Conservation (phyloP, 192 early-diverging fungal genomes). For the Dissophora ornata region DNA sequence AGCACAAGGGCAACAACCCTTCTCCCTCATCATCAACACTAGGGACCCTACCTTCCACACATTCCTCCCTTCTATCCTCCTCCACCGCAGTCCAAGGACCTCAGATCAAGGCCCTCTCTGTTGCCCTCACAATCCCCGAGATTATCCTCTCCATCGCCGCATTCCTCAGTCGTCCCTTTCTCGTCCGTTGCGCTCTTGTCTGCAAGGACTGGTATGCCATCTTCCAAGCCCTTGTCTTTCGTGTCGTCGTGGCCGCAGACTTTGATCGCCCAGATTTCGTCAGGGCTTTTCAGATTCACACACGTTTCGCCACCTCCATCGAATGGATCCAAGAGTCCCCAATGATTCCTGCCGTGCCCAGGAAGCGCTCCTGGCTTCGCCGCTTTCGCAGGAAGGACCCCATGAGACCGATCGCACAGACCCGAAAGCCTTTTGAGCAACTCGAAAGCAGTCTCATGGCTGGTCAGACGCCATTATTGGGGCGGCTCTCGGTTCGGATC, state of each 20-base stretch:
- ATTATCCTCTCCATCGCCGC: constrained; percentile 24
- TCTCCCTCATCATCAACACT: constrained; percentile 1
- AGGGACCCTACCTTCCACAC: neutral
- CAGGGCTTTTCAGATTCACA: constrained; percentile 13
- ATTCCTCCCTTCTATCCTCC: too few species aligned
- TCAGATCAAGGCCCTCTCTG: neutral
- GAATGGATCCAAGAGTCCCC: constrained; percentile 43
- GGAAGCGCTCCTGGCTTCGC: constrained; percentile 22
- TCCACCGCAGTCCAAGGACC: neutral
- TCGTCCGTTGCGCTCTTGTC: constrained; percentile 25
- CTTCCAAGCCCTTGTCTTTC: constrained; percentile 39
- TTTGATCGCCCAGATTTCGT: constrained; percentile 34
- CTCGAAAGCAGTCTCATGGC: constrained; percentile 13
- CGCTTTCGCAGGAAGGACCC: constrained; percentile 18
- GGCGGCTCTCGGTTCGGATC: constrained; percentile 26
- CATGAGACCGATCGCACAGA: neutral
- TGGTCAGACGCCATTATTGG: constrained; percentile 6
- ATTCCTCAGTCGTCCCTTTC: constrained; percentile 19
- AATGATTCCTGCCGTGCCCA: neutral
- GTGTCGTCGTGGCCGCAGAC: constrained; percentile 10
- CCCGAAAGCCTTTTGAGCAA: constrained; percentile 22
- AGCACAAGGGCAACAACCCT: too few species aligned
- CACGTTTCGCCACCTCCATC: constrained; percentile 29
- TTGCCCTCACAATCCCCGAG: constrained; percentile 32
- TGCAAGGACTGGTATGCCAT: constrained; percentile 32